These are phyloP conservation scores for Canariomyces notabilis DNA, from an alignment of 2,329 filamentous ascomycete species.

Conservation along the genomic window DNA sequence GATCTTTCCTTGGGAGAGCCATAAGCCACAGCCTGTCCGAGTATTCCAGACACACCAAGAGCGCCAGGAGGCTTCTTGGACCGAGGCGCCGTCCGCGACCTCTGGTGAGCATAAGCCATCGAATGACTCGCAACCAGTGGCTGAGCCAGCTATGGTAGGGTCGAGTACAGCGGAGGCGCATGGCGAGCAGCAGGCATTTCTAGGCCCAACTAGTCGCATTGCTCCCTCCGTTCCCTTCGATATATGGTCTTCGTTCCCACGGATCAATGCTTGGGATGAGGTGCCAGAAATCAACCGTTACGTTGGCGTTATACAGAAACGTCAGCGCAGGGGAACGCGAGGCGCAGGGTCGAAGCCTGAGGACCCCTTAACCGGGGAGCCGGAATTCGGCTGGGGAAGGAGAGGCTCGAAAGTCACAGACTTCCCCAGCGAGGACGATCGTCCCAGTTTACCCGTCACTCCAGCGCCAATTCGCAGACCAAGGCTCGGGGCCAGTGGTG, in stretches of 20 bases:
- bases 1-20: conserved; percentile 88
- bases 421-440: conserved; percentile 76
- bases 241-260: conserved; percentile 69
- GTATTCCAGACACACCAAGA: conserved; percentile 56
- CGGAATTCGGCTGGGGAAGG: conserved; percentile 23
- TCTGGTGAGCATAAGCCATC: conserved; percentile 27
- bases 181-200: conserved; percentile 40
- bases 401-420: conserved; percentile 69
- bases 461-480: conserved; percentile 71
- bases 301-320: conserved; percentile 69
- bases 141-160: conserved; percentile 31
- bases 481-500: conserved; percentile 58
- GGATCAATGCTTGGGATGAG: conserved; percentile 88
- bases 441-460: conserved; percentile 85
- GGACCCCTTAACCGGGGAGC: not conserved
- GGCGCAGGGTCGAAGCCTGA: conserved; percentile 24
- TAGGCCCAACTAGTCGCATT: conserved; percentile 42
- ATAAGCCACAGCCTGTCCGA: conserved; percentile 58
- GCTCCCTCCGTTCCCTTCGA: conserved; percentile 45
- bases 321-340: conserved; percentile 37
- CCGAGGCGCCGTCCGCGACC: conserved; percentile 23
- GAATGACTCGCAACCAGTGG: conserved; percentile 15
- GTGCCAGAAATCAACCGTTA: conserved; percentile 84
- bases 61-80: conserved; percentile 24
- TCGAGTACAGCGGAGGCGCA: conserved; percentile 33